These are phyloP conservation scores for Entonaema liquescens DNA, from an alignment of 495 filamentous ascomycete genomes.

Conservation along the genomic window DNA sequence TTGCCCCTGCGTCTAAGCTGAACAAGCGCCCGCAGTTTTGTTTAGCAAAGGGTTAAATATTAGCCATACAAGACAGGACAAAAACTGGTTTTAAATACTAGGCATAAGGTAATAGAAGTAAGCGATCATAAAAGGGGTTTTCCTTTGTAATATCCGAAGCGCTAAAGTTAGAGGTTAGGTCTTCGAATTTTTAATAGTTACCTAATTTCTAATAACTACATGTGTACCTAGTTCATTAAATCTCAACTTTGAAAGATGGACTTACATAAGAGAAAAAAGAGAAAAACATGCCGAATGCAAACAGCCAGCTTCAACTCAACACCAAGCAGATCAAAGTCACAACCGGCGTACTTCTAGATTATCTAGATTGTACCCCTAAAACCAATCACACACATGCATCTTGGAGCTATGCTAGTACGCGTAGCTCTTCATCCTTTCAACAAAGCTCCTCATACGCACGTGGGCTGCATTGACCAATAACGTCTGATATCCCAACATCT, in stretches of 20 bases:
- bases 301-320: constrained; percentile 14
- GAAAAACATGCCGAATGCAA: constrained; percentile 21
- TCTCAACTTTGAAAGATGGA: not conserved
- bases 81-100: not conserved
- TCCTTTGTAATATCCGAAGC: not conserved
- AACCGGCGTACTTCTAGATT: constrained; percentile 7
- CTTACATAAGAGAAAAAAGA: not conserved
- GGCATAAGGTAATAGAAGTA: not conserved
- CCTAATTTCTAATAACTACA: too few species aligned
- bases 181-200: not conserved
- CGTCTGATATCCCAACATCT: not conserved
- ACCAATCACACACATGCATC: constrained; percentile 27
- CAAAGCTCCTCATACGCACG: constrained; percentile 35
- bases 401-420: constrained; percentile 13
- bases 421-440: constrained; percentile 27
- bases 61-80: not conserved
- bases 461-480: constrained; percentile 37
- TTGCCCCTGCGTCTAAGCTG: not conserved
- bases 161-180: not conserved
- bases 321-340: not conserved
- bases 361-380: constrained; percentile 8
- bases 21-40: not conserved
- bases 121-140: not conserved
- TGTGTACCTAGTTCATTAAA: too few species aligned
- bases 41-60: not conserved